These are phyloP conservation scores for Populus hybrid DNA, from an alignment of 441 rosid species.

Conservation along the genomic window DNA sequence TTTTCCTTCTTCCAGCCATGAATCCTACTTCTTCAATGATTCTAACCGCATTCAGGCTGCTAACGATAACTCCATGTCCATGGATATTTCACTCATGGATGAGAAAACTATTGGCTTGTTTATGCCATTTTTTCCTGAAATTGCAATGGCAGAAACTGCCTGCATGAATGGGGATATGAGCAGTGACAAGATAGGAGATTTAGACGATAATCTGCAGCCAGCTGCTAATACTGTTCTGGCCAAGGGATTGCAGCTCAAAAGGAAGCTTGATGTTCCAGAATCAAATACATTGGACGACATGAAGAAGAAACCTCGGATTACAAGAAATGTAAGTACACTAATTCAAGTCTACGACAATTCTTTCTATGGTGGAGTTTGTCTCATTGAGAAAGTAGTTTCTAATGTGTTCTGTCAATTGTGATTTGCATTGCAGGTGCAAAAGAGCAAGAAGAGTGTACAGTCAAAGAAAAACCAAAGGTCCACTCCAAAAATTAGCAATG, in stretches of 20 bases:
- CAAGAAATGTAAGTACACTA: constrained; percentile 37
- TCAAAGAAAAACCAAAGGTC: constrained; percentile 34
- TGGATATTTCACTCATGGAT: constrained; percentile 30
- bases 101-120: constrained; percentile 19
- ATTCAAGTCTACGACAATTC: background rate
- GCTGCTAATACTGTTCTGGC: constrained; percentile 15
- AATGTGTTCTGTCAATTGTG: background rate
- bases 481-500: constrained; percentile 17
- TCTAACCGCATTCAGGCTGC: constrained; percentile 31
- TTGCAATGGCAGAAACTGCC: constrained; percentile 23
- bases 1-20: constrained; percentile 30
- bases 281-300: constrained; percentile 22
- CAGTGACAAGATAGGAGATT: constrained; percentile 1
- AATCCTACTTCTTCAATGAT: constrained; percentile 29
- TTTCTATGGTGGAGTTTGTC: background rate
- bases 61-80: constrained; percentile 20
- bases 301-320: constrained; percentile 37
- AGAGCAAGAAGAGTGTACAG: constrained; percentile 28
- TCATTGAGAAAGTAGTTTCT: background rate
- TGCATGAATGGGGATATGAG: constrained; percentile 12
- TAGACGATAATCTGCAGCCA: constrained; percentile 7
- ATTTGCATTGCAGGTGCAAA: constrained; percentile 27
- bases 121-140: constrained; percentile 20
- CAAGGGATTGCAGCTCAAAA: constrained; percentile 33
- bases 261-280: constrained; percentile 32